Evolutionary conservation across 1,284 basidiomycete genomes (phyloP), one percentile per base, ranked within the genome.

Genomic region (Austroboletus novae-zelandiae): DNA sequence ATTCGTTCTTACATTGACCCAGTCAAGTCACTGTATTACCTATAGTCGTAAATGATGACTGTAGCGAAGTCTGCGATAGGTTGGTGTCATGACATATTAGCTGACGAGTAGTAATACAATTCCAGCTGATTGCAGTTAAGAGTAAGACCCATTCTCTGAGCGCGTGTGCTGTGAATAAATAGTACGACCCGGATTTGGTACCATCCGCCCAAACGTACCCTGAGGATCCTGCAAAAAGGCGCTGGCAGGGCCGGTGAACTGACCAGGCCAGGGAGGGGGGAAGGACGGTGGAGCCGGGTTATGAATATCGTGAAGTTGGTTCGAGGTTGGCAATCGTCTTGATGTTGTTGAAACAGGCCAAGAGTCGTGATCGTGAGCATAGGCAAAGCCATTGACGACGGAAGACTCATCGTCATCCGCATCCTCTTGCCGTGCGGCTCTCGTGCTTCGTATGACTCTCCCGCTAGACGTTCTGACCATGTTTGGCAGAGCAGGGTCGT

Each of bases 131-230:
- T 49, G 45, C 42, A 48, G 43, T 48, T 56, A 67, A 51, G 61
- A 56, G 45, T 60, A 68, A 40, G 64, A 53, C 27, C 65, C 64
- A 18, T 62, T 68, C 53, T 71, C 65, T 31, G 57, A 48, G 40
- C 55, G 70, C 40, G 71, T 65, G 43, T 72, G 70, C 54, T 78
- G 78, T 34, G 79, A 78, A 61, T 81, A 81, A 56, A 82, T 80
- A 30, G 79, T 81, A 58, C 80, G 78, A 47, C 80, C 79, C 4
- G 75, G 71, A 53, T 78, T 77, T 59, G 74, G 72, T 47, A 57
- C 61, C 32, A 64, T 55, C 51, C 67, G 65, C 30, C 62, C 62
- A 57, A 66, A 70, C n/a, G 55, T 4, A 51, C n/a, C 48, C 53
- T 62, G 62, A 36, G 68, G 43, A 29, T 67, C 65, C 36, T 71